phyloP scores from a whole-genome alignment of 2,329 filamentous ascomycete species.

The Lasiodiplodia gonubiensis region DNA sequence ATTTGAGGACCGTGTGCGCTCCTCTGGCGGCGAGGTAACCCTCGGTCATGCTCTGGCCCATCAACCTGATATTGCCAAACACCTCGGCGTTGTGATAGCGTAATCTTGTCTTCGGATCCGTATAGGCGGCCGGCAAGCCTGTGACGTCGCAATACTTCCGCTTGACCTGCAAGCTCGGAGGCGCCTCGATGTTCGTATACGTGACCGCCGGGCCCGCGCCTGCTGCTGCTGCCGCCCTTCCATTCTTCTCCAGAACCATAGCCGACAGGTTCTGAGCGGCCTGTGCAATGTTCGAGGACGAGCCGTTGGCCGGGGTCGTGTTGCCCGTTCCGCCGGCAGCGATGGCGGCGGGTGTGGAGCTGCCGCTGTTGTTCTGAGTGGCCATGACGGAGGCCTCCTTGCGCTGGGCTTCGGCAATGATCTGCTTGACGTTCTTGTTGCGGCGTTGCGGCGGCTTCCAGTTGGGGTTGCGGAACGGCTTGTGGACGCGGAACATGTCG shows the following conservation, averaged over 20 bases:
- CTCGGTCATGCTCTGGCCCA: conserved; percentile 84
- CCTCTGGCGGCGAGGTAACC: conserved; percentile 87
- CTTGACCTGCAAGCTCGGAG: conserved; percentile 78
- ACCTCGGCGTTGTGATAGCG: conserved; percentile 93
- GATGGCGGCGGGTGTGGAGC: conserved; percentile 64
- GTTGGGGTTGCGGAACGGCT: conserved; percentile 85
- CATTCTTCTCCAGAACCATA: conserved; percentile 83
- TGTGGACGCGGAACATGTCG: conserved; percentile 84
- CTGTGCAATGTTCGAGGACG: conserved; percentile 74
- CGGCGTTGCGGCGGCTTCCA: conserved; percentile 95
- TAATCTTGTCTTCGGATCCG: conserved; percentile 92
- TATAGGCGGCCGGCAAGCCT: conserved; percentile 86
- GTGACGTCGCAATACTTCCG: conserved; percentile 97
- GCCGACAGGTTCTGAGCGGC: conserved; percentile 85
- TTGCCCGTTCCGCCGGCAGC: conserved; percentile 33
- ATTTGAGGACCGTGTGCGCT: conserved; percentile 93
- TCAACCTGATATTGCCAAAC: conserved; percentile 78
- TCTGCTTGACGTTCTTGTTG: conserved; percentile 99
- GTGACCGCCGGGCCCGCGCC: conserved; percentile 70
- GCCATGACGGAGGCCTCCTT: conserved; percentile 88
- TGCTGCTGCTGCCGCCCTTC: conserved; percentile 30
- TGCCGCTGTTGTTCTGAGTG: conserved; percentile 81
- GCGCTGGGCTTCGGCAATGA: conserved; percentile 84
- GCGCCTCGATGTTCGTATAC: conserved; percentile 96
- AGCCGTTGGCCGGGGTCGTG: conserved; percentile 65